phyloP scores from a whole-genome alignment of 768 basidiomycete genomes.

The Boletellus ananas region DNA sequence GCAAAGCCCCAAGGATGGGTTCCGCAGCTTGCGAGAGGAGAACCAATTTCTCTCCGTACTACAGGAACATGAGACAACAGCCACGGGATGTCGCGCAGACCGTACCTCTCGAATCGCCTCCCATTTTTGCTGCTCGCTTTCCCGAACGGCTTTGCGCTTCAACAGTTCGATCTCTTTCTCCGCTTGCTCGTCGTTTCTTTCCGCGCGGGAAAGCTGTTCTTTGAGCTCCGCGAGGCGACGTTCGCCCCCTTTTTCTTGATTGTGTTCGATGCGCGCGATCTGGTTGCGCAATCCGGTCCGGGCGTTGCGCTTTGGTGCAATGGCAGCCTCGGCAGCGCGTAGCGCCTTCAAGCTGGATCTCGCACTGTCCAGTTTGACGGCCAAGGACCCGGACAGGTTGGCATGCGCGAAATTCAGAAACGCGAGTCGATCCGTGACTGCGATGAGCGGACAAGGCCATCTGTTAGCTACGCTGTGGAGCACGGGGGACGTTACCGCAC shows the following conservation, averaged over 20 bases:
- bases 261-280: slow-evolving; percentile 63
- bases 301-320: slow-evolving; percentile 59
- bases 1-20: slow-evolving; percentile 59
- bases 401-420: slow-evolving; percentile 79
- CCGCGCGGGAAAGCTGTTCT: slow-evolving; percentile 62
- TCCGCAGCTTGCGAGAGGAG: slow-evolving; percentile 69
- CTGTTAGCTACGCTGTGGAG: not conserved
- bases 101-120: slow-evolving; percentile 74
- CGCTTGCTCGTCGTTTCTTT: slow-evolving; percentile 56
- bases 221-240: slow-evolving; percentile 67
- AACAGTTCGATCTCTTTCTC: slow-evolving; percentile 71
- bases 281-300: slow-evolving; percentile 57
- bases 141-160: slow-evolving; percentile 70
- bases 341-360: slow-evolving; percentile 67
- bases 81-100: slow-evolving; percentile 1
- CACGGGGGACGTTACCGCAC: slow-evolving; percentile 32
- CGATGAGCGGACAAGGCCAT: not conserved
- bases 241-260: slow-evolving; percentile 60
- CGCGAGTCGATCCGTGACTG: slow-evolving; percentile 78
- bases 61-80: slow-evolving; percentile 1
- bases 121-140: slow-evolving; percentile 78
- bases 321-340: slow-evolving; percentile 61
- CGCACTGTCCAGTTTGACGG: slow-evolving; percentile 58
- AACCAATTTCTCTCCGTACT: slow-evolving; percentile 82
- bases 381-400: slow-evolving; percentile 57